Evolutionary conservation across 1,284 basidiomycete species (phyloP).

Genomic region (Microstroma glucosiphilum): DNA sequence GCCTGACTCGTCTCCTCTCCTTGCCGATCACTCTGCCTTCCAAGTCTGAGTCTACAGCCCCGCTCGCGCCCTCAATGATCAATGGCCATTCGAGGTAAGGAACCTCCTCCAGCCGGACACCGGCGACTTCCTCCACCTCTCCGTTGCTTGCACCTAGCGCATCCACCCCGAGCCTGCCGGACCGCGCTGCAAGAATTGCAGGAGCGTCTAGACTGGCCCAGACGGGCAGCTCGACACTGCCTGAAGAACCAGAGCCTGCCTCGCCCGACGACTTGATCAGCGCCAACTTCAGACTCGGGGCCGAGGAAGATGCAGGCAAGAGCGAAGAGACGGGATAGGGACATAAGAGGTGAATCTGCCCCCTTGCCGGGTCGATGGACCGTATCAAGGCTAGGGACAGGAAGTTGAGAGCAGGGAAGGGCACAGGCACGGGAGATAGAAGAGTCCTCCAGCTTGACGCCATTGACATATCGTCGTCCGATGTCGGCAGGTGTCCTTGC

Average conservation of each 20-base stretch:
- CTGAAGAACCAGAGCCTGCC: conserved; percentile 61
- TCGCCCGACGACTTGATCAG: conserved; percentile 18
- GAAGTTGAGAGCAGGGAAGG: conserved; percentile 6
- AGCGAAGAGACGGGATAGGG: conserved; percentile 57
- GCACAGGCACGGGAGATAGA: background rate
- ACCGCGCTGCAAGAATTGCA: conserved; percentile 24
- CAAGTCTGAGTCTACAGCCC: conserved; percentile 23
- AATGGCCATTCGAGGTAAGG: conserved; percentile 77
- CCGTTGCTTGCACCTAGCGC: conserved; percentile 9
- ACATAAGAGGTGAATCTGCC: conserved; percentile 35
- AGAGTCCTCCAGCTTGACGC: background rate
- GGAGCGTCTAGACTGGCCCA: conserved; percentile 78
- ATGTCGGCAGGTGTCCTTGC: background rate
- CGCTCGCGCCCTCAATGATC: conserved; percentile 53
- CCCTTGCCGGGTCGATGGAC: conserved; percentile 25
- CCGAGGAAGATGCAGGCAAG: conserved; percentile 56
- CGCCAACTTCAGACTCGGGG: conserved; percentile 50
- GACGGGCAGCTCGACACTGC: conserved; percentile 77
- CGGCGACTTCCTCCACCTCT: conserved; percentile 53
- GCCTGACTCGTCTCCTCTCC: conserved; percentile 66
- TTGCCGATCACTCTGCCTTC: conserved; percentile 55
- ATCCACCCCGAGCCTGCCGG: conserved; percentile 3
- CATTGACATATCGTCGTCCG: background rate
- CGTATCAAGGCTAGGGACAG: conserved; percentile 41
- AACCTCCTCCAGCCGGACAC: conserved; percentile 60